Evolutionary conservation across 768 basidiomycete genomes (phyloP).

Genomic region (Suillus luteus): DNA sequence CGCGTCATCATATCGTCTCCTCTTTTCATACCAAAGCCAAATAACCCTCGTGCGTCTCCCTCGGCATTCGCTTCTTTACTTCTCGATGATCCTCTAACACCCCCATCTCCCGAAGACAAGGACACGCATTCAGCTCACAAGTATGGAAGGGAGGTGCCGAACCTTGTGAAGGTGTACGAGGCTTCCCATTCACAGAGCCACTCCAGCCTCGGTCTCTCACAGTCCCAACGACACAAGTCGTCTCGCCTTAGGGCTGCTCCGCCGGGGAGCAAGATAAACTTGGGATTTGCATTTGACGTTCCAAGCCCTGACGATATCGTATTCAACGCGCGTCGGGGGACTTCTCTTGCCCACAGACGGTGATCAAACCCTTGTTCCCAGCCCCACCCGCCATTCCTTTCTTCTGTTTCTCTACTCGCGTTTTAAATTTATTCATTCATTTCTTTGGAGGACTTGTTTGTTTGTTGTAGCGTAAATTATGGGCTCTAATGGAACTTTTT

Average conservation of each 20-base stretch:
- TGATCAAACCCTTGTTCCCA: conserved; percentile 21
- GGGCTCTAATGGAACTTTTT: conserved; percentile 38
- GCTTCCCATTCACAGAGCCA: conserved; percentile 31
- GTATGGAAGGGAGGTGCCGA: conserved; percentile 36
- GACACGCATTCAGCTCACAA: conserved; percentile 33
- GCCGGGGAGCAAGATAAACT: conserved; percentile 38
- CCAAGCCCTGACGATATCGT: conserved; percentile 94
- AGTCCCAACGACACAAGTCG: conserved; percentile 18
- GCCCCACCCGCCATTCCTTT: conserved; percentile 6
- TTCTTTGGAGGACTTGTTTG: conserved; percentile 18
- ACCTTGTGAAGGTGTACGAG: conserved; percentile 31
- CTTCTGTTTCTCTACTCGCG: conserved; percentile 8
- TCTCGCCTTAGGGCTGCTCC: conserved; percentile 23
- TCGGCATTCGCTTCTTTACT: conserved; percentile 78
- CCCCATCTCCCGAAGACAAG: conserved; percentile 36
- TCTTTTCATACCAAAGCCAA: conserved; percentile 57
- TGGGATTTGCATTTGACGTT: conserved; percentile 68
- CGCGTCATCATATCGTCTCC: conserved; percentile 43
- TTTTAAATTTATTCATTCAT: conserved; percentile 9
- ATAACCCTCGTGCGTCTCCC: conserved; percentile 69
- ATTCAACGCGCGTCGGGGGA: conserved; percentile 76
- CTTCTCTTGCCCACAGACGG: conserved; percentile 51
- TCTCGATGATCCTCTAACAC: conserved; percentile 50
- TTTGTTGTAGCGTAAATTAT: conserved; percentile 33
- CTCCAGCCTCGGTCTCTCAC: conserved; percentile 28